These are phyloP conservation scores for Prunus padus DNA, from an alignment of 306 rosid species.

Conservation along the genomic window DNA sequence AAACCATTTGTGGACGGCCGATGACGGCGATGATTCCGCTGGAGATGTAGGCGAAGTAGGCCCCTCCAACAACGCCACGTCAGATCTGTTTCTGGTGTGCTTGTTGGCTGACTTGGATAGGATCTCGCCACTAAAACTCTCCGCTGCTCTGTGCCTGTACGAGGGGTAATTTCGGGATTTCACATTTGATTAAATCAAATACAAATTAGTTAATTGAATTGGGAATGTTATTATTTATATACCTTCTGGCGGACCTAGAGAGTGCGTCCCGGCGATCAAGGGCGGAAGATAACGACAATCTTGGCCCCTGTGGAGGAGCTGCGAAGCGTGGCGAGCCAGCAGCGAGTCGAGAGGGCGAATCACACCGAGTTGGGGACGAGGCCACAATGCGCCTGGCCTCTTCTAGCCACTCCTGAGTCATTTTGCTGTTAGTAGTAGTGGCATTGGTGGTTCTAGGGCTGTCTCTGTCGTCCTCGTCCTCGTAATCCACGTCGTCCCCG, in stretches of 20 bases:
- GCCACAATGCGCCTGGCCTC: conserved; percentile 70
- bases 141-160: conserved; percentile 45
- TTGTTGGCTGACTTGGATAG: conserved; percentile 50
- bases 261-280: conserved; percentile 55
- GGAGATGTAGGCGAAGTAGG: conserved; percentile 1
- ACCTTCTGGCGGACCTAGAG: conserved; percentile 88
- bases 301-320: conserved; percentile 10
- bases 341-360: conserved; percentile 49
- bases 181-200: not conserved
- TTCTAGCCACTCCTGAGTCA: conserved; percentile 73
- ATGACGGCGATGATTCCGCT: conserved; percentile 36
- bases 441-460: conserved; percentile 2
- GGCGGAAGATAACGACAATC: conserved; percentile 28
- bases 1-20: conserved; percentile 62
- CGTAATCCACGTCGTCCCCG: conserved; percentile 26
- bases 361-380: conserved; percentile 61
- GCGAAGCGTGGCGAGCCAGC: conserved; percentile 72
- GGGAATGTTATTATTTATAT: not conserved
- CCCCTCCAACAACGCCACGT: not conserved
- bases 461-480: not conserved
- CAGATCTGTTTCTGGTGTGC: conserved; percentile 64
- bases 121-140: conserved; percentile 71
- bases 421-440: conserved; percentile 35
- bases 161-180: not conserved
- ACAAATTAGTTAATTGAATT: no score